Base-by-base conservation (phyloP, 164 flowering plant species). In the Nelumbo lutea region DNA sequence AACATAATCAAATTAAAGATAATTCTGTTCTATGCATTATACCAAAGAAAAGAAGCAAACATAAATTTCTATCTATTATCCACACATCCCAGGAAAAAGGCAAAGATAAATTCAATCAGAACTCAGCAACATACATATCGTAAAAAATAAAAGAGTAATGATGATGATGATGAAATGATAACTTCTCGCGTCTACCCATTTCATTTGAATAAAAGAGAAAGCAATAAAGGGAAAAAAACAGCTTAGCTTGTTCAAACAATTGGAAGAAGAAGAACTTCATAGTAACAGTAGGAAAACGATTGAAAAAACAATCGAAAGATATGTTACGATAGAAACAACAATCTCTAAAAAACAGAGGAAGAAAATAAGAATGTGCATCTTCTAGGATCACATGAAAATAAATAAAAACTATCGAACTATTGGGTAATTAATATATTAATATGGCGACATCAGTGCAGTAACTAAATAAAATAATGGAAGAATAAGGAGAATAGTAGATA, bases 401-500 rank as follows among this genome's bases (percentile, higher is more conserved):
- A 8, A 50, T 8, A 50, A 9, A 2, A 50, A 50, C 8, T 6
- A 50, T 27, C 27, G 27, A 27, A 27, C 27, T 27, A 27, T 27
- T 27, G 27, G 27, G 27, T 27, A 27, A 27, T 27, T 27, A 27
- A 27, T 27, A 27, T 27, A 27, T 27, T 27, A 27, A 27, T 27
- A 27, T 27, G 27, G 27, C 27, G 27, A 27, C 27, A 27, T 27
- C 27, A 27, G 27, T 27, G 27, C 27, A 27, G 11, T 9, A 50
- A 13, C 8, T 50, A 50, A 50, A 8, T 53, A 53, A 51, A 53
- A 11, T 53, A 4, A 9, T 4, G 14, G 57, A 13, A 53, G 53
- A 50, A 50, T 9, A 50, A 11, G 1, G 13, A 53, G 3, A 53
- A 11, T 15, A 11, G 14, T 53, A 11, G 14, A 14, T 51, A 89